A percentile compares a stretch with the other conserved stretches of the same genome.
phyloP scores from a whole-genome alignment of 805 yeast genomes.

The Ogataea populi-albae region DNA sequence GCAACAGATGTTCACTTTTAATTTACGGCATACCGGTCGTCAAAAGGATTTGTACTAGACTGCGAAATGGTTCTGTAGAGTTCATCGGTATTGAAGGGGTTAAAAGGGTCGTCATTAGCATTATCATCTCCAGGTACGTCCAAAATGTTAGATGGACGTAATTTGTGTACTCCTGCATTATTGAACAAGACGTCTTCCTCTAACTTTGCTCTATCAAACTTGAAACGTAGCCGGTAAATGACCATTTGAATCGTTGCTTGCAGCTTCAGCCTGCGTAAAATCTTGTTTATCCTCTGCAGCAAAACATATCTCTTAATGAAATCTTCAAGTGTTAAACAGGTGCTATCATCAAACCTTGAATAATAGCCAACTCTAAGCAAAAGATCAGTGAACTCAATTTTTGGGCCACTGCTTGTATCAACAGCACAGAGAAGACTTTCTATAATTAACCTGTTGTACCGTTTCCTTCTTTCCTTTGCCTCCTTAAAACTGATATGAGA shows the following conservation, averaged over 20 bases:
- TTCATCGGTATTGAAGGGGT: conserved; percentile 21
- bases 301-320: conserved; percentile 62
- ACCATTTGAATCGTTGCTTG: conserved; percentile 48
- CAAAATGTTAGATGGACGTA: too few species aligned
- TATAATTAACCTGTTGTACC: conserved; percentile 66
- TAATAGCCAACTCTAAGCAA: conserved; percentile 72
- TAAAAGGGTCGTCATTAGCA: conserved; percentile 15
- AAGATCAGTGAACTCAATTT: conserved; percentile 61
- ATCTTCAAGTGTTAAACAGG: conserved; percentile 71
- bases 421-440: conserved; percentile 59
- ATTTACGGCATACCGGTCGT: conserved; percentile 9
- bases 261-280: conserved; percentile 40
- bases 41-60: conserved; percentile 30
- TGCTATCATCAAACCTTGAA: conserved; percentile 70
- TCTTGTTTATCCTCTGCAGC: conserved; percentile 52
- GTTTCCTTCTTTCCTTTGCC: conserved; percentile 49
- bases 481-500: conserved; percentile 52
- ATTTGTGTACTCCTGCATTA: not conserved
- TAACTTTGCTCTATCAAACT: conserved; percentile 18
- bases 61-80: conserved; percentile 26
- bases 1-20: not conserved
- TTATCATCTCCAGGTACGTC: conserved; percentile 3
- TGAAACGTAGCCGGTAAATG: conserved; percentile 46
- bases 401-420: conserved; percentile 54
- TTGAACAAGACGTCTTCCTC: too few species aligned